A percentile compares a stretch with the other conserved stretches of the same genome.
These are phyloP conservation scores for Paratinospora sagittata DNA, from an alignment of 164 flowering plant genomes.

Conservation along the genomic window DNA sequence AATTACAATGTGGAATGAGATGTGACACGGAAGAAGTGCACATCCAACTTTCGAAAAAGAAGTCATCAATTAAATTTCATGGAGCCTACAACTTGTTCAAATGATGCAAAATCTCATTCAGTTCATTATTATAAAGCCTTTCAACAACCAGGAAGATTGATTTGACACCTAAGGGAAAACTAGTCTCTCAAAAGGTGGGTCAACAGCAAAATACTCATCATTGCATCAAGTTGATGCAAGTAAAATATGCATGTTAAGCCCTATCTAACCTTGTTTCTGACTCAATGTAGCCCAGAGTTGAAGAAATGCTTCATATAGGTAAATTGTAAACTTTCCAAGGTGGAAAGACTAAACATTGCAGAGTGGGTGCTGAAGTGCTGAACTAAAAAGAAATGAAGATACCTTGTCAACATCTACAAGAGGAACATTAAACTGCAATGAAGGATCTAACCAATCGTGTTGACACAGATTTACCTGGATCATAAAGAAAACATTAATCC, in stretches of 20 bases:
- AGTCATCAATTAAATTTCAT: constrained; percentile 1
- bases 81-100: background rate
- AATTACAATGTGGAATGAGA: background rate
- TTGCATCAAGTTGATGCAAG: background rate
- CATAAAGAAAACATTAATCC: constrained; percentile 6
- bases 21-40: background rate
- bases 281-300: background rate
- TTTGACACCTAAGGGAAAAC: background rate
- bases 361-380: background rate
- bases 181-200: background rate
- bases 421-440: constrained; percentile 71
- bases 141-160: background rate
- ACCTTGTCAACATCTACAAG: constrained; percentile 96
- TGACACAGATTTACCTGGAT: constrained; percentile 43
- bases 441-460: constrained; percentile 63
- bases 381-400: constrained; percentile 10
- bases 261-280: background rate
- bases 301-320: background rate
- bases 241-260: background rate
- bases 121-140: background rate
- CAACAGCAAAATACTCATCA: background rate
- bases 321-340: background rate
- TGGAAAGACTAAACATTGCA: background rate
- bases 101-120: background rate
- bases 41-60: background rate